Percentiles rank a stretch among this genome's conserved stretches.
These are phyloP conservation scores for Annulohypoxylon truncatum DNA, from an alignment of 2,329 filamentous ascomycete species.

Conservation along the genomic window DNA sequence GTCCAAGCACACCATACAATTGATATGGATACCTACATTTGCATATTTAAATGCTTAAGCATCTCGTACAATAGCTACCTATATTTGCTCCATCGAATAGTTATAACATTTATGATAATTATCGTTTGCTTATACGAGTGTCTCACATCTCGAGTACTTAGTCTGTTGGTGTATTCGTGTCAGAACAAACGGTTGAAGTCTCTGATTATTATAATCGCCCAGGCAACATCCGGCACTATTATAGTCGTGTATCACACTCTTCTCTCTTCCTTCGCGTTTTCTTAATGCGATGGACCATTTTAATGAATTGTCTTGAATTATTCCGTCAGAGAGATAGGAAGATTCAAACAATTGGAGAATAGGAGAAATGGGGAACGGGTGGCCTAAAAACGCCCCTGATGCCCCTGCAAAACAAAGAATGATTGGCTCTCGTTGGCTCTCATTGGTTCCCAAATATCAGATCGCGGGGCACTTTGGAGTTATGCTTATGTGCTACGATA, in stretches of 20 bases:
- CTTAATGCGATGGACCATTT: background rate
- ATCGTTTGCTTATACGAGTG: background rate
- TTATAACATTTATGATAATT: background rate
- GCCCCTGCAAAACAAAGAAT: conserved; percentile 3
- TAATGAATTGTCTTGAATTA: background rate
- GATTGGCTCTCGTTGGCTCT: conserved; percentile 40
- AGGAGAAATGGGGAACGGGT: conserved; percentile 9
- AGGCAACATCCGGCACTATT: background rate
- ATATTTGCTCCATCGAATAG: background rate
- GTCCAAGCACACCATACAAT: background rate
- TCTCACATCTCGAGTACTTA: background rate
- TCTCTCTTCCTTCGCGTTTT: background rate
- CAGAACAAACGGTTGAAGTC: background rate
- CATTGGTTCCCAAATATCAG: conserved; percentile 41
- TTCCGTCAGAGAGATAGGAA: background rate
- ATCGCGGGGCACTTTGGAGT: conserved; percentile 33
- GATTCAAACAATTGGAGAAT: conserved; percentile 7
- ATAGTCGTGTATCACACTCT: background rate
- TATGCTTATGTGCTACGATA: conserved; percentile 47
- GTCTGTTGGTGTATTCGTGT: background rate
- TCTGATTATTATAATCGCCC: background rate
- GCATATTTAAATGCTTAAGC: too few relatives aligned
- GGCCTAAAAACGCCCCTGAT: conserved; percentile 15
- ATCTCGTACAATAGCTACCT: background rate
- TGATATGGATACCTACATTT: too few relatives aligned